Conservation (phyloP, 2,329 filamentous ascomycete species). For the Penicillium sp. region DNA sequence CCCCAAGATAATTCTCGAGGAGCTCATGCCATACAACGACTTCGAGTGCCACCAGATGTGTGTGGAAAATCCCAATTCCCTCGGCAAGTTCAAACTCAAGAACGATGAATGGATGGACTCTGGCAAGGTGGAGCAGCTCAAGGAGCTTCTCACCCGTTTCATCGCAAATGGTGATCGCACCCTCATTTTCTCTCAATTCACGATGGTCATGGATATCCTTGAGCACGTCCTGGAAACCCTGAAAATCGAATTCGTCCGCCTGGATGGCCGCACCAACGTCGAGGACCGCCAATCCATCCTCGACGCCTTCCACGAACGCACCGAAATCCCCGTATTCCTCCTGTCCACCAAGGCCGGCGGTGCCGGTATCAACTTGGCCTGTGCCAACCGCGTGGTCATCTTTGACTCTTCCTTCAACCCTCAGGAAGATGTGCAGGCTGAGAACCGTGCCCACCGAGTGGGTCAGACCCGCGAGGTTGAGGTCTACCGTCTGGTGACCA, state of each 20-base stretch:
- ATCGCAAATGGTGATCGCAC: constrained; percentile 73
- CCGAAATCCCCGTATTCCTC: constrained; percentile 77
- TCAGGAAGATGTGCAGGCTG: constrained; percentile 94
- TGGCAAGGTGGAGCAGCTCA: constrained; percentile 76
- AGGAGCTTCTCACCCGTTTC: constrained; percentile 64
- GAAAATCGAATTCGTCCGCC: constrained; percentile 67
- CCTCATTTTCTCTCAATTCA: constrained; percentile 89
- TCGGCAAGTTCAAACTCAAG: constrained; percentile 51
- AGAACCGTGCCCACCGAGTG: constrained; percentile 90
- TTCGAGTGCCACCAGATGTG: constrained; percentile 55
- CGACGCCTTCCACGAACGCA: constrained; percentile 70
- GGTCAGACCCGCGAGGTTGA: constrained; percentile 87
- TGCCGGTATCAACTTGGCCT: constrained; percentile 92
- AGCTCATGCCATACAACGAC: constrained; percentile 50
- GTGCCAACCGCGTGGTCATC: constrained; percentile 94
- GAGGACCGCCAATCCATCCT: constrained; percentile 77
- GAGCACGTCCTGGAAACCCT: constrained; percentile 68
- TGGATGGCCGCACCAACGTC: constrained; percentile 77
- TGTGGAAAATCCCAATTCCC: constrained; percentile 42
- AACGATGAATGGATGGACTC: constrained; percentile 60
- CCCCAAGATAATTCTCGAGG: constrained; percentile 46
- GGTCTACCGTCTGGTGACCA: constrained; percentile 73
- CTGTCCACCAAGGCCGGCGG: constrained; percentile 88
- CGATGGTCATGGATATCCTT: constrained; percentile 80
- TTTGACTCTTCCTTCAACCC: constrained; percentile 97